Evolutionary conservation across 1,139 yeast species (phyloP), one percentile per base, ranked within the genome.

Genomic region (Geotrichum cucujoidarum): DNA sequence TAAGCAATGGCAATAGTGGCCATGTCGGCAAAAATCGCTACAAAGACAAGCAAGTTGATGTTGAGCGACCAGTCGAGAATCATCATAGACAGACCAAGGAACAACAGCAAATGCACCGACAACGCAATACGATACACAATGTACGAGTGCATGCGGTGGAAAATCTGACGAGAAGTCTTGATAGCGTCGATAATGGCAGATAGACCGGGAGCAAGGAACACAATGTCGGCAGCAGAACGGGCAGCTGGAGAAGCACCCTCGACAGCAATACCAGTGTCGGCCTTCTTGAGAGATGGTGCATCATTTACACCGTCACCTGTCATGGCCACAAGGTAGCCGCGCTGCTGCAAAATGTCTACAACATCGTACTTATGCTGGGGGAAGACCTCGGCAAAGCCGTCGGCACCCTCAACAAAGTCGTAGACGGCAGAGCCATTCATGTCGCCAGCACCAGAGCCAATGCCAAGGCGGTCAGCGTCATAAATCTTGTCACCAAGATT

Each of bases 201-300:
- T 64, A 81, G 76, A 78, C 87, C 87, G 54, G 87, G 87, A 57
- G 87, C 87, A 63, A 81, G 74, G 81, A 81, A 81, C 62, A 81
- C 87, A 69, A 81, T 81, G 70, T 81, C 87, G 55, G 87, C 85
- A 69, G 87, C 87, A 56, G 87, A 81, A 68, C 84, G 78, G 58
- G 87, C 87, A 65, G 87, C 87, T 72, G 81, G 87, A 58, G 87
- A 78, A 54, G 87, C 85, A 74, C 87, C 87, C 71, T 81, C 87
- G 65, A 81, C 87, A 60, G 87, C 87, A 72, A 81, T 81, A 76
- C 87, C 87, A 62, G 86, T 80, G 70, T 81, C 87, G 62, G 87
- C 85, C 76, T 81, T 81, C 78, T 81, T 81, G 69, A 81, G 76
- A 49, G 87, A 81, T 62, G 87, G 87, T 57, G 87, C 87, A 69